A percentile compares a stretch with the other conserved stretches of the same genome.
These are phyloP conservation scores for Stenocarpella maydis DNA, from an alignment of 2,329 filamentous ascomycete genomes.

Conservation along the genomic window DNA sequence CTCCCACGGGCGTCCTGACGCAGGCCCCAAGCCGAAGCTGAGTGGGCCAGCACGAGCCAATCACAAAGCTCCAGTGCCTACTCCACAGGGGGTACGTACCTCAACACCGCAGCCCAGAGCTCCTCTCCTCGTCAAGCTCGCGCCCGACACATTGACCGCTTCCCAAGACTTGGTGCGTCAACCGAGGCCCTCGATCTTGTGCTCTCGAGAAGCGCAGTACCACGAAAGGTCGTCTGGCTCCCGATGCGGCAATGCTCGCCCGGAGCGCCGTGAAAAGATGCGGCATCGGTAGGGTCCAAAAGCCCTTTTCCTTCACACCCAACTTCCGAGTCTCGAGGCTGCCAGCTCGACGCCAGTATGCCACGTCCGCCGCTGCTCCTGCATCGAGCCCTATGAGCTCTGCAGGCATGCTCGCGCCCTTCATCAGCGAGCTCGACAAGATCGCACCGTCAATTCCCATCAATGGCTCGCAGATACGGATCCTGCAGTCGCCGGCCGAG, in stretches of 20 bases:
- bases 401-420: constrained; percentile 57
- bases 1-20: constrained; percentile 32
- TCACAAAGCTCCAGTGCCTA: constrained; percentile 36
- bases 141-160: not conserved
- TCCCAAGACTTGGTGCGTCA: not conserved
- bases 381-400: constrained; percentile 39
- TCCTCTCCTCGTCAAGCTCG: not conserved
- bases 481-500: constrained; percentile 81
- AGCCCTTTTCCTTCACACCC: constrained; percentile 31
- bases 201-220: not conserved
- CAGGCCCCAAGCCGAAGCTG: constrained; percentile 28
- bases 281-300: constrained; percentile 28
- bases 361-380: constrained; percentile 32
- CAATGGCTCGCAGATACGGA: constrained; percentile 78
- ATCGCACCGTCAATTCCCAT: constrained; percentile 93
- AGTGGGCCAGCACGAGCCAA: constrained; percentile 37
- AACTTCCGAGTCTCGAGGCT: constrained; percentile 24
- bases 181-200: not conserved
- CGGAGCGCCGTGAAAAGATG: constrained; percentile 41
- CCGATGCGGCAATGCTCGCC: constrained; percentile 44
- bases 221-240: not conserved
- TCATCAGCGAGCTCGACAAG: constrained; percentile 79
- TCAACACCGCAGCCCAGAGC: constrained; percentile 33
- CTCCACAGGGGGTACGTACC: constrained; percentile 35
- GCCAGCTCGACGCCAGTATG: constrained; percentile 33